Conservation (phyloP, 768 basidiomycete genomes). For the Lactifluus hygrophoroides region DNA sequence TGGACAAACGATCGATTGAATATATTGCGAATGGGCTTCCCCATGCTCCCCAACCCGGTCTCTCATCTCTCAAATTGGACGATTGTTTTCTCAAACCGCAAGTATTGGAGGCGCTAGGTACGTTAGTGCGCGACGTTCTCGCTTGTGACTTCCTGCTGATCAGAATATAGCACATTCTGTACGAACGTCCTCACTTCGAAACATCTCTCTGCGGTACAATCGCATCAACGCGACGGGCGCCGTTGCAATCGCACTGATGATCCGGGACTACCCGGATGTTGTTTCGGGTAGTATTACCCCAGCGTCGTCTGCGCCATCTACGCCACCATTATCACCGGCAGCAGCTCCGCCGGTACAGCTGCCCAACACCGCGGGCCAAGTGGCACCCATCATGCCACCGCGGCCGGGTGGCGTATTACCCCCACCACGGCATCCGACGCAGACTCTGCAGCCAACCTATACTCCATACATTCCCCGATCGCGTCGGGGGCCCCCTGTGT, state of each 20-base stretch:
- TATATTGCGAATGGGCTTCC: slow-evolving; percentile 65
- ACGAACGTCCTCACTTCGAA: slow-evolving; percentile 72
- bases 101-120: slow-evolving; percentile 74
- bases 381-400: slow-evolving; percentile 28
- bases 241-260: slow-evolving; percentile 91
- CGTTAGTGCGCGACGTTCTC: slow-evolving; percentile 24
- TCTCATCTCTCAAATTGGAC: slow-evolving; percentile 80
- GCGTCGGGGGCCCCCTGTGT: slow-evolving; percentile 34
- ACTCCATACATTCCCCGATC: slow-evolving; percentile 75
- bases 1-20: slow-evolving; percentile 83
- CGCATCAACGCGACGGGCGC: slow-evolving; percentile 77
- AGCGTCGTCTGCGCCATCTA: slow-evolving; percentile 23
- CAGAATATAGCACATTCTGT: slow-evolving; percentile 59
- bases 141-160: slow-evolving; percentile 1
- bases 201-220: slow-evolving; percentile 88
- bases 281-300: slow-evolving; percentile 31
- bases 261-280: slow-evolving; percentile 88
- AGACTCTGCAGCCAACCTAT: slow-evolving; percentile 60
- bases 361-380: slow-evolving; percentile 25
- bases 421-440: slow-evolving; percentile 43
- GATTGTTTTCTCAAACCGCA: slow-evolving; percentile 71
- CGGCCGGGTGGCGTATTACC: slow-evolving; percentile 37
- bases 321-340: slow-evolving; percentile 25
- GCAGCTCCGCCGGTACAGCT: slow-evolving; percentile 30
- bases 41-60: slow-evolving; percentile 40